A percentile compares a stretch with the other conserved stretches of the same genome.
phyloP scores from a whole-genome alignment of 495 filamentous ascomycete species.

The Parmelia sp. region DNA sequence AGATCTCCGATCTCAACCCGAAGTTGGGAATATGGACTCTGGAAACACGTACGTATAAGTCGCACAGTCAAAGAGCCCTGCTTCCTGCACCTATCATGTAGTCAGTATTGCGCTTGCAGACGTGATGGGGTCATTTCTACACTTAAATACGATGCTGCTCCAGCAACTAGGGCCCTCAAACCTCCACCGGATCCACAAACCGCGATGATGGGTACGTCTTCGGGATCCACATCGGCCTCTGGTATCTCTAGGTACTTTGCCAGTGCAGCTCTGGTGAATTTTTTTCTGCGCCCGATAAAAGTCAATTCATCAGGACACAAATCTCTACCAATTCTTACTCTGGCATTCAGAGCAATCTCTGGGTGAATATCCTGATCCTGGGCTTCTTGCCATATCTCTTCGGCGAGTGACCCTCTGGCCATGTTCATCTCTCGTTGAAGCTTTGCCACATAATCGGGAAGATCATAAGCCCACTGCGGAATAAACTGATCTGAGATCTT shows the following conservation, averaged over 20 bases:
- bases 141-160: conserved; percentile 74
- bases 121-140: conserved; percentile 17
- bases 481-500: conserved; percentile 63
- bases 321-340: conserved; percentile 72
- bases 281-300: conserved; percentile 60
- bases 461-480: conserved; percentile 70
- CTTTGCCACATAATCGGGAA: conserved; percentile 75
- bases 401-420: conserved; percentile 76
- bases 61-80: conserved; percentile 83
- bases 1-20: neutral
- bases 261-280: conserved; percentile 60
- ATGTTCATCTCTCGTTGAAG: conserved; percentile 83
- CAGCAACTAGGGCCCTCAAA: conserved; percentile 80
- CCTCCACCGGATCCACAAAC: conserved; percentile 92
- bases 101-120: neutral
- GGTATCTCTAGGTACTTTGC: conserved; percentile 73
- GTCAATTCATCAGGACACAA: conserved; percentile 77
- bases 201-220: conserved; percentile 88
- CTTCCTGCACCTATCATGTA: conserved; percentile 49
- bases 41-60: conserved; percentile 59
- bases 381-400: conserved; percentile 89
- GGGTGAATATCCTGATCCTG: conserved; percentile 75
- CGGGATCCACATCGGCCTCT: conserved; percentile 75
- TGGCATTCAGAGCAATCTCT: conserved; percentile 72
- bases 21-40: neutral